These are phyloP conservation scores for Diplodia intermedia DNA, from an alignment of 2,329 filamentous ascomycete species.

Conservation along the genomic window DNA sequence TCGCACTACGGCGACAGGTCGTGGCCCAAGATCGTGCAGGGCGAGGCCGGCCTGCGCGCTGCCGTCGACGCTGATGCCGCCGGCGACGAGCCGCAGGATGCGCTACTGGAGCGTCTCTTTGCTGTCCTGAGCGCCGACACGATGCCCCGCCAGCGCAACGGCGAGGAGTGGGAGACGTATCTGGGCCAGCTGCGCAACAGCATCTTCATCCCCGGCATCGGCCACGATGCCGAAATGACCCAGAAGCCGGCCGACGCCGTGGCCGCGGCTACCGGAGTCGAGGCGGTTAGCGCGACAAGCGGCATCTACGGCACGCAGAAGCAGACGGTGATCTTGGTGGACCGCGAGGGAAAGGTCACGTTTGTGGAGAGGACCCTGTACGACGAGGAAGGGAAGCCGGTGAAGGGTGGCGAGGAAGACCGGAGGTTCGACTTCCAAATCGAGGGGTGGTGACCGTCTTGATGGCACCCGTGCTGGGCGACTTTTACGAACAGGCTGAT, in stretches of 20 bases:
- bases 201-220: constrained; percentile 66
- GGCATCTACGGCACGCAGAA: constrained; percentile 70
- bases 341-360: constrained; percentile 61
- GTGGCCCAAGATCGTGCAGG: constrained; percentile 68
- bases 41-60: constrained; percentile 60
- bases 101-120: constrained; percentile 61
- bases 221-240: constrained; percentile 52
- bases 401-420: constrained; percentile 57
- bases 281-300: constrained; percentile 47
- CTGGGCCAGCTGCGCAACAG: constrained; percentile 64
- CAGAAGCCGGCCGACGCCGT: constrained; percentile 51
- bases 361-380: constrained; percentile 69
- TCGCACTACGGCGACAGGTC: constrained; percentile 64
- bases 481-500: not conserved
- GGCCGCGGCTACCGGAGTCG: constrained; percentile 46
- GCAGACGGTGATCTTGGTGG: constrained; percentile 67
- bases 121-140: constrained; percentile 62
- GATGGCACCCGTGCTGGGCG: not conserved
- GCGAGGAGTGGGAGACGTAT: constrained; percentile 62
- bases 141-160: constrained; percentile 58
- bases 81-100: constrained; percentile 52
- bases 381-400: constrained; percentile 58
- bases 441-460: constrained; percentile 46
- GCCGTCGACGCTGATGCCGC: constrained; percentile 57
- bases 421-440: constrained; percentile 56